These are phyloP conservation scores for Arctostaphylos glauca DNA, from an alignment of 148 eudicot species.

Conservation along the genomic window DNA sequence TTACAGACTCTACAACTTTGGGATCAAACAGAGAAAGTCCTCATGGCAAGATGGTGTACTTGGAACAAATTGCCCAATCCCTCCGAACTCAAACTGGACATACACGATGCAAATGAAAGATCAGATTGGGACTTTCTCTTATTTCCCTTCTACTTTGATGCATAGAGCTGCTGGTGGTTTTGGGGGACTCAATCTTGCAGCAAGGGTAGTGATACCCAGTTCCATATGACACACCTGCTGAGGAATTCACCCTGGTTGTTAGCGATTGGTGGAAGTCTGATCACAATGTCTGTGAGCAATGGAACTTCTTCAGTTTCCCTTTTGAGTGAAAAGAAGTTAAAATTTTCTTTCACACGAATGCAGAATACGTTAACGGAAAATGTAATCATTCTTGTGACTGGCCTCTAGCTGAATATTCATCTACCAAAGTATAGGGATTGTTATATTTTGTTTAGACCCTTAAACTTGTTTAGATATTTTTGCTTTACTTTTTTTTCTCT, in stretches of 20 bases:
- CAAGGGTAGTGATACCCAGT: slow-evolving; percentile 52
- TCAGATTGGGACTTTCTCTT: slow-evolving; percentile 70
- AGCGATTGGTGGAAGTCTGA: slow-evolving; percentile 76
- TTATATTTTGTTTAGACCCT: too few relatives aligned
- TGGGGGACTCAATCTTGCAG: slow-evolving; percentile 56
- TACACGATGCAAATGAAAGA: slow-evolving; percentile 84
- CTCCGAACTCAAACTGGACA: slow-evolving; percentile 66
- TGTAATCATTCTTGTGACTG: background rate
- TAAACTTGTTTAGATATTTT: too few relatives aligned
- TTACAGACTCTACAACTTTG: too few relatives aligned
- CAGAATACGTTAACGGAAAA: background rate
- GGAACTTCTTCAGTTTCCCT: background rate
- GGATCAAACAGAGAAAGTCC: slow-evolving; percentile 66
- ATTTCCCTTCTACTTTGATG: slow-evolving; percentile 77
- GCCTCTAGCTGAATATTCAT: background rate
- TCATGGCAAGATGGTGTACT: slow-evolving; percentile 93
- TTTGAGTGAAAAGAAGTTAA: background rate
- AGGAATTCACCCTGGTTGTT: slow-evolving; percentile 50
- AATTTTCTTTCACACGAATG: background rate
- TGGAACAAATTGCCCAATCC: slow-evolving; percentile 92
- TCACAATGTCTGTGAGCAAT: slow-evolving; percentile 50
- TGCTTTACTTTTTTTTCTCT: too few relatives aligned
- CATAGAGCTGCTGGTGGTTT: slow-evolving; percentile 78
- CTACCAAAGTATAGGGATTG: too few relatives aligned
- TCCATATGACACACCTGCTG: slow-evolving; percentile 61